Evolutionary conservation across 176 grass and related monocot genomes (phyloP), one percentile per base, ranked within the genome.

Genomic region (Secale cereale): DNA sequence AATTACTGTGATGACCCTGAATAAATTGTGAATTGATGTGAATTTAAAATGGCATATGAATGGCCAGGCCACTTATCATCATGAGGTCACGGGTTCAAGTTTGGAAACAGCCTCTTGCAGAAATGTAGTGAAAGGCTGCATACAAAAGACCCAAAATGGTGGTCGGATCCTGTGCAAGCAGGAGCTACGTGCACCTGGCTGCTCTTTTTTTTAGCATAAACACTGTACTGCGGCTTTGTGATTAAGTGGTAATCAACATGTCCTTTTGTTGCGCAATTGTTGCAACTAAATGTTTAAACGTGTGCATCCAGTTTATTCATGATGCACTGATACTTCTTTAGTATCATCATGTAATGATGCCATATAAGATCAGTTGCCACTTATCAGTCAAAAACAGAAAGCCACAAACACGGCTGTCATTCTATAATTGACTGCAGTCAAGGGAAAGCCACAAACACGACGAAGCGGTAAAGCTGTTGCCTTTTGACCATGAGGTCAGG

Each of bases 371-470:
- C 20, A 59, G 80, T 40, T 82, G 23, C 80, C 66, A 71, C 46
- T 70, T 41, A 71, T 66, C 81, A 43, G 25, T 50, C 27, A 67
- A 80, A 30, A 43, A 62, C 78, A 62, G 81, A 41, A 60, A 43
- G 52, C 52, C 52, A 56, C 52, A 56, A 56, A 56, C 26, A 5
- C 17, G 20, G n/a, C 41, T 73, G 7, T 82, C 4, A 68, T 6
- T 68, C 81, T 46, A 2, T 15, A 13, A 56, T 40, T 37, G 31
- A 10, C 5, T 59, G 5, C 10, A 82, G 32, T 60, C 22, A 72
- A 29, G 25, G 70, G 14, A 29, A 46, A 45, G 41, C 41, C 41
- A 45, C 41, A 45, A 45, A 45, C 41, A 45, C 12, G 41, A 45
- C 11, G 11, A 11, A 45, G 41, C 41, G 41, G 41, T 45, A 45